Evolutionary conservation across 345 rosid species (phyloP), one percentile per base, ranked within the genome.

Genomic region (Bretschneidera sinensis): DNA sequence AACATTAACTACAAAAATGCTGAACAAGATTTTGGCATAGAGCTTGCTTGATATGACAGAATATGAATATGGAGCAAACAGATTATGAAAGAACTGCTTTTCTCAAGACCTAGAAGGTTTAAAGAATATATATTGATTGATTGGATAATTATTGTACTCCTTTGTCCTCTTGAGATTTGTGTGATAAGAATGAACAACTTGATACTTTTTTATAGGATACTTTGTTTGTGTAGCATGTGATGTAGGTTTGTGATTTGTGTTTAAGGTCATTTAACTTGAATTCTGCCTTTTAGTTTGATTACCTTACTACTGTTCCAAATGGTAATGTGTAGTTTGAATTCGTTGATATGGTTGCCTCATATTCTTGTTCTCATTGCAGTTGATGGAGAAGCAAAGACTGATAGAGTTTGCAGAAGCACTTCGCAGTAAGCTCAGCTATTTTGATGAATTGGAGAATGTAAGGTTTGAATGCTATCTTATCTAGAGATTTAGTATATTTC

Each of bases 391-490:
- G 74, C 90, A 94, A 78, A 86, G 85, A 70, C 68, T 94, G 76
- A 68, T 90, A 50, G 97, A 87, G 69, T 90, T 89, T 80, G 96
- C 89, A 5, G 97, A 90, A 74, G 99, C 97, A 48, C 82, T 94
- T 69, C 90, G 85, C 50, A 86, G 86, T 77, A 89, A 86, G 84
- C 99, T 94, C 76, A 85, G 83, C 74, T 85, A 80, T 79, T 94
- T 94, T 79, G 99, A 90, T 78, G 99, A 94, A 80, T 76, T 94
- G 95, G 99, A 94, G 92, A 90, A 94, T 81, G 99, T 94, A 86
- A 84, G 97, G 86, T 79, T 83, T 85, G 81, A 71, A 67, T 71
- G 59, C 79, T 83, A 47, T 60, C 83, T 70, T 66, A 53, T 18
- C 67, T 67, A 71, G 58, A 61, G 39, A 63, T 57, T n/a, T n/a